Base-by-base conservation (phyloP, 1,284 basidiomycete genomes). In the Malassezia japonica region DNA sequence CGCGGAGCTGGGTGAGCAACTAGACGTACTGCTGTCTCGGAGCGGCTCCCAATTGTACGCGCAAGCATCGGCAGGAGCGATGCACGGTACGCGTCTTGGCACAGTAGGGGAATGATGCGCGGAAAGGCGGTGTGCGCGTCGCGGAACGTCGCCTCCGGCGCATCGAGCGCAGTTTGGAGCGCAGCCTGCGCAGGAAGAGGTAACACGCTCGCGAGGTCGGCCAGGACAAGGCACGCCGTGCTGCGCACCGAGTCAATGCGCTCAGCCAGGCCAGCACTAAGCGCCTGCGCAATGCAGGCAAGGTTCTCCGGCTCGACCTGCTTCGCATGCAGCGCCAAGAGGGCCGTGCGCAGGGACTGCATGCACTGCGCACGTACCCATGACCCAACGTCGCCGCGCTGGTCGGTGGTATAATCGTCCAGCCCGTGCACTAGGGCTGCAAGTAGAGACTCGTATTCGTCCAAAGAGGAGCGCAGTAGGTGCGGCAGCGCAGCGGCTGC, bases 371-470 rank as follows among this genome's bases (percentile, higher is more conserved):
- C 78, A 43, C 94, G 84, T 25, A 94, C 81, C 91, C 91, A 96
- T 0, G 91, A 95, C 24, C 94, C 94, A 21, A 99, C 86, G 68
- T 99, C 94, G 4, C 94, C 94, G 50, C 94, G 81, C 73, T 94
- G 86, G 69, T 98, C 94, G 27, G 81, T 83, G 1, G 87, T 84
- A 68, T 96, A 96, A 76, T 99, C 92, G 15, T 81, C 78, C 33
- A 98, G 73, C 2, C 88, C 89, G 12, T 65, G 68, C 18, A 84
- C 73, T 28, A 78, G 65, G 0, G 72, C 64, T n/a, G 24, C 27
- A 46, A 50, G n/a, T 34, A 49, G 15, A 4, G n/a, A 2, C 56
- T 20, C 24, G 41, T 33, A 1, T 7, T 10, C 6, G 8, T 23
- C 33, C 50, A 1, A 49, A 18, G 7, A 28, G 6, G 2, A 24